Evolutionary conservation across 1,139 yeast species (phyloP).

Genomic region (Geotrichum cucujoidarum): DNA sequence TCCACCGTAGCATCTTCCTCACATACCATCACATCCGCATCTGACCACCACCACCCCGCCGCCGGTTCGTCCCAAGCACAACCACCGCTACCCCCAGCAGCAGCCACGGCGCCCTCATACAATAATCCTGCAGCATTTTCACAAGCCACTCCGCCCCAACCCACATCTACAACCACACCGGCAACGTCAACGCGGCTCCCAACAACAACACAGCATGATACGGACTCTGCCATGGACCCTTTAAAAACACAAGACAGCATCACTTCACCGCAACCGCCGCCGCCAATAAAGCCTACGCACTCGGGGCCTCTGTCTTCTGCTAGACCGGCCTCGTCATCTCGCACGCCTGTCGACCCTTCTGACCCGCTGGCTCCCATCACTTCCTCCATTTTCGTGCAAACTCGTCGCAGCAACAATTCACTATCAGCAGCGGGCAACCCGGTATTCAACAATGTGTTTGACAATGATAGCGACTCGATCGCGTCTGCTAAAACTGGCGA

Average conservation of each 20-base stretch:
- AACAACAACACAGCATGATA: background rate
- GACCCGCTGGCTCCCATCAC: slow-evolving; percentile 15
- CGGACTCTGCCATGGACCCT: background rate
- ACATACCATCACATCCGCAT: background rate
- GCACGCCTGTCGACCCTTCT: slow-evolving; percentile 14
- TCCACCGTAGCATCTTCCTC: background rate
- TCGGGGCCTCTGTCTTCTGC: background rate
- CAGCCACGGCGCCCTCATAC: too few relatives aligned
- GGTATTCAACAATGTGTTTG: slow-evolving; percentile 16
- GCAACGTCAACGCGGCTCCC: too few relatives aligned
- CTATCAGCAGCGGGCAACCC: slow-evolving; percentile 8
- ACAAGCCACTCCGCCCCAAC: background rate
- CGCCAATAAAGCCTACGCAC: background rate
- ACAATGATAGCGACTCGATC: slow-evolving; percentile 8
- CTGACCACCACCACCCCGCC: background rate
- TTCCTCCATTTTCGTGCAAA: slow-evolving; percentile 14
- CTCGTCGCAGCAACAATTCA: slow-evolving; percentile 7
- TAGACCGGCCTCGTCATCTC: background rate
- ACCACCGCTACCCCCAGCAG: too few relatives aligned
- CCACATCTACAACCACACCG: background rate
- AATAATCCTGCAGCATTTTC: too few relatives aligned
- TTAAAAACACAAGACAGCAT: background rate
- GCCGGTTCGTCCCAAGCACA: background rate
- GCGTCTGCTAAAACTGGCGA: slow-evolving; percentile 7
- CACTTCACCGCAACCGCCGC: background rate